Base-by-base conservation (phyloP, 805 yeast species). In the Debaryomyces castellii region DNA sequence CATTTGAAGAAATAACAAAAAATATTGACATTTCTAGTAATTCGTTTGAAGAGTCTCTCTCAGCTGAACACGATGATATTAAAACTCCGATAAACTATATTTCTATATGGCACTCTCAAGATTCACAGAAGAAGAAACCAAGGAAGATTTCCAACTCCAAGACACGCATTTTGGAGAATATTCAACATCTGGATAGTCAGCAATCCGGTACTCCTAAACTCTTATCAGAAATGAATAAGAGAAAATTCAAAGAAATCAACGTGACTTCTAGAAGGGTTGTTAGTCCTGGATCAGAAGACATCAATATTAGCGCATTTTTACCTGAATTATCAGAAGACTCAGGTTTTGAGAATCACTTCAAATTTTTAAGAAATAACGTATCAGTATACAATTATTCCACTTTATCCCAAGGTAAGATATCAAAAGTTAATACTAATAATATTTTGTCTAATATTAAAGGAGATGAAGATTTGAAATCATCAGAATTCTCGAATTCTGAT, bases 251-350 rank as follows among this genome's bases (percentile, higher is more conserved):
- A 45, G 74, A 71, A 34, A 73, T 71, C 14, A 71, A 68, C 52
- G 71, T 77, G 5, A 59, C 68, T 47, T 67, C 77, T 3, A 65
- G 74, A 41, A 63, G 67, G 46, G 64, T 71, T 4, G 76, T 74
- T 12, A 71, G 73, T 51, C 72, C 78, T 22, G 69, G 69, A 17
- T 55, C 60, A 48, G 73, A 71, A 41, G 78, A 73, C 37, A 52
- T 74, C 23, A 58, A 75, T 24, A 67, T 67, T 1, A 69, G 72
- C 18, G 63, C 67, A 45, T 63, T 70, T 34, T 62, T 78, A 41
- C 82, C 82, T 3, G 78, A 78, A 48, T 41, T 76, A 22, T 69
- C 79, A 1, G 67, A 66, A 28, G 77, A 75, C 37, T 76, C 81
- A 2, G 81, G 77, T 12, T 72, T 77, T 55, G 80, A 67, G 40